phyloP scores from a whole-genome alignment of 768 basidiomycete species.

The Leccinum sublutescens region DNA sequence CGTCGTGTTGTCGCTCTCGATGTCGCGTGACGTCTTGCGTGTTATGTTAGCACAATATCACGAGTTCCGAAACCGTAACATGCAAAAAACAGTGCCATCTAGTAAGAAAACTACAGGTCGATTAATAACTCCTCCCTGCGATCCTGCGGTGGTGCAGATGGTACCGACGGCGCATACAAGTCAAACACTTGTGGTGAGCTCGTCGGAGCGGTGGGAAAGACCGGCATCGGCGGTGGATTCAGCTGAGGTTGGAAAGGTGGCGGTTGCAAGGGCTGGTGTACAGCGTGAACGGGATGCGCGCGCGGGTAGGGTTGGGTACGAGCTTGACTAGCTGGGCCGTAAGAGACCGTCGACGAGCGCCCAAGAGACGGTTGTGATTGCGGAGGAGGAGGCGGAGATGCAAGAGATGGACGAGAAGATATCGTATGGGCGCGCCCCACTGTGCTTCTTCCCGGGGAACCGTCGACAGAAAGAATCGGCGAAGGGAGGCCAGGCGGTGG shows the following conservation, averaged over 20 bases:
- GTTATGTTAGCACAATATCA: background rate
- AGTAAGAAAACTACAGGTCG: slow-evolving; percentile 30
- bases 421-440: slow-evolving; percentile 31
- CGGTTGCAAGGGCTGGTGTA: slow-evolving; percentile 11
- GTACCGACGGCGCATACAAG: slow-evolving; percentile 47
- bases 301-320: slow-evolving; percentile 11
- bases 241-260: slow-evolving; percentile 20
- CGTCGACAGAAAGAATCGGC: slow-evolving; percentile 16
- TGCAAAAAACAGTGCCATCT: background rate
- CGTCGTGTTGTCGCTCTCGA: too few species aligned
- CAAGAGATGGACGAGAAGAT: slow-evolving; percentile 19
- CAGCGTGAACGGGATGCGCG: background rate
- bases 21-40: background rate
- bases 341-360: slow-evolving; percentile 22
- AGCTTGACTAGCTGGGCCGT: slow-evolving; percentile 10
- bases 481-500: slow-evolving; percentile 17
- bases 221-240: slow-evolving; percentile 45
- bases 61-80: too few species aligned
- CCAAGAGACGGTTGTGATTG: slow-evolving; percentile 23
- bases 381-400: slow-evolving; percentile 12
- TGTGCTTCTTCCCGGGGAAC: slow-evolving; percentile 17
- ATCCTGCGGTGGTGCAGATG: slow-evolving; percentile 49
- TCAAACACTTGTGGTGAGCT: slow-evolving; percentile 52
- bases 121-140: slow-evolving; percentile 60
- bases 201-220: slow-evolving; percentile 68